Percentiles rank a stretch among this genome's conserved stretches.
Evolutionary conservation across 1,284 basidiomycete species (phyloP).

Genomic region (Ganoderma leucocontextum): DNA sequence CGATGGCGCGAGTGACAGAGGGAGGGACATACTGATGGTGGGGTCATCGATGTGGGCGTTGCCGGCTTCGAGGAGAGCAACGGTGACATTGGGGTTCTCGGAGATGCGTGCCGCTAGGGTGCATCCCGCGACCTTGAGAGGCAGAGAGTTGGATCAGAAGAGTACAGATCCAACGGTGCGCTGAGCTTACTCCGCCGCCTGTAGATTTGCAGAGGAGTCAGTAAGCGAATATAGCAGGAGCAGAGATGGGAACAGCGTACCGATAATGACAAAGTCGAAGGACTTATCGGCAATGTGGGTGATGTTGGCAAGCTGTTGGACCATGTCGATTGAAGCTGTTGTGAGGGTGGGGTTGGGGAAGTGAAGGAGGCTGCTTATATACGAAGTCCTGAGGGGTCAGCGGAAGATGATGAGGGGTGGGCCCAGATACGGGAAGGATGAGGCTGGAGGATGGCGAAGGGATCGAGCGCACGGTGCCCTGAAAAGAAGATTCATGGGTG

Average conservation of each 20-base stretch:
- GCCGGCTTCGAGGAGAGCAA: conserved; percentile 32
- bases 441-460: too few relatives aligned
- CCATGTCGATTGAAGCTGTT: conserved; percentile 7
- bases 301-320: conserved; percentile 8
- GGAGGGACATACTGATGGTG: conserved; percentile 21
- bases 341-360: background rate
- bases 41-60: conserved; percentile 29
- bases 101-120: conserved; percentile 25
- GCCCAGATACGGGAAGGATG: too few relatives aligned
- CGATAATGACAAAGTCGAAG: conserved; percentile 24
- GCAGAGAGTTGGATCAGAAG: background rate
- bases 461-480: too few relatives aligned
- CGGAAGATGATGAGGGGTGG: too few relatives aligned
- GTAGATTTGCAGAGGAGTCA: background rate
- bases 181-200: conserved; percentile 7
- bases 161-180: background rate
- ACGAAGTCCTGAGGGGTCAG: background rate
- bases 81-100: conserved; percentile 26
- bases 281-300: conserved; percentile 13
- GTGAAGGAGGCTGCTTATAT: background rate
- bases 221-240: background rate
- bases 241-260: background rate
- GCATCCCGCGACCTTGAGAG: conserved; percentile 16
- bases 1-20: too few relatives aligned
- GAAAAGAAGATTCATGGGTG: too few relatives aligned